Evolutionary conservation across 164 flowering plant genomes (phyloP), one percentile per base, ranked within the genome.

Genomic region (Vitis amurensis): DNA sequence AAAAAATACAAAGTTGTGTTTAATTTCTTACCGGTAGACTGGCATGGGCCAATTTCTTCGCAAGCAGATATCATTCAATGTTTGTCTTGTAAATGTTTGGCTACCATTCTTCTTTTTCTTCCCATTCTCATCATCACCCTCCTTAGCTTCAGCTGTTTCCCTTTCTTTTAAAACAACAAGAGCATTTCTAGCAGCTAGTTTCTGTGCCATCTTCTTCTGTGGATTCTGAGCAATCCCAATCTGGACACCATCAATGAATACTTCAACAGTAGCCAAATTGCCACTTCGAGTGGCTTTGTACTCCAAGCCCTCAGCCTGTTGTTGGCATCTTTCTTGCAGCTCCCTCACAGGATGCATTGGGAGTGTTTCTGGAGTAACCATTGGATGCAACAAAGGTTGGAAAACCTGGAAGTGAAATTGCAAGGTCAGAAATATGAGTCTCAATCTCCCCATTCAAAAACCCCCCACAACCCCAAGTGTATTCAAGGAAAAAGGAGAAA

Each of bases 11-110:
- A 49, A 59, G 11, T 52, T 5, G 13, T 0, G 1, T 50, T 16
- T 50, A 57, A 48, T 60, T 17, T 50, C 69, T 75, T 83, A 93
- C 99, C 95, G 68, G 62, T 93, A 96, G 63, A 80, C 83, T 51
- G 99, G 99, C 98, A 96, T 96, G 0, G 99, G 99, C 99, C 99
- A 96, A 73, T 93, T 95, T 74, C 87, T 85, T 37, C 97, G 89
- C 73, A 96, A 74, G 78, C 99, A 96, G 50, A 93, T 92, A 76
- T 96, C 98, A 69, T 96, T 96, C 64, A 96, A 71, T 8, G 99
- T 92, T 71, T 96, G 99, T 66, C 99, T 84, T 15, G 98, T 96
- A 74, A 88, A 92, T 10, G 91, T 87, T 61, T 84, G 91, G 70
- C 68, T 80, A 10, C 92, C 91, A 75, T 88, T 89, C 78, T 89